A percentile compares a stretch with the other conserved stretches of the same genome.
phyloP scores from a whole-genome alignment of 1,284 basidiomycete genomes.

The Irpex lacteus region DNA sequence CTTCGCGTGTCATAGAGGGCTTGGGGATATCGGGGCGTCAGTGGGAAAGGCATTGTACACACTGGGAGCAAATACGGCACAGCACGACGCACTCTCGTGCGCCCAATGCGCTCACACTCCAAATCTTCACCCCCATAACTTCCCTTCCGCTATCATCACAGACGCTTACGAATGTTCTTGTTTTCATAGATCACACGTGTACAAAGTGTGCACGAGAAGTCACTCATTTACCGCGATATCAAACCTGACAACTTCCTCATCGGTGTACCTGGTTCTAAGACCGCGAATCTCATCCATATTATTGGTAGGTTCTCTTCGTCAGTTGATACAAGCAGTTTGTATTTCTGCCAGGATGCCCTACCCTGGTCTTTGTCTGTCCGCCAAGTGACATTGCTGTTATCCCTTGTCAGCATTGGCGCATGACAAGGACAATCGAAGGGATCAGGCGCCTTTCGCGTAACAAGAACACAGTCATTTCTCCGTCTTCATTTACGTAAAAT shows the following conservation, averaged over 20 bases:
- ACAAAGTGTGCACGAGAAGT: constrained; percentile 96
- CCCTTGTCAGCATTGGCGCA: neutral
- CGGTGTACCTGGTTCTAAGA: constrained; percentile 87
- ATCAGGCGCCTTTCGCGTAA: neutral
- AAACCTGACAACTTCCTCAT: constrained; percentile 98
- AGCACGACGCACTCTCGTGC: neutral
- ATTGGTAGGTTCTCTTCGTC: constrained; percentile 36
- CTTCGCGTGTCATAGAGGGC: constrained; percentile 1
- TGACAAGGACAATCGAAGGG: neutral
- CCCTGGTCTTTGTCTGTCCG: neutral
- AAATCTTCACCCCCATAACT: neutral
- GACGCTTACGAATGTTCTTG: neutral
- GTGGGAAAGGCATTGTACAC: neutral
- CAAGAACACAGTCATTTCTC: neutral
- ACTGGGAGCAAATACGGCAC: neutral
- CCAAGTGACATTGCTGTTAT: neutral
- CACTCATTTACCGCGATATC: constrained; percentile 96
- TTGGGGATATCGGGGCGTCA: neutral
- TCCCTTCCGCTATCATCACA: neutral
- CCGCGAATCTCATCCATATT: constrained; percentile 48
- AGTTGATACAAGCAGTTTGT: neutral
- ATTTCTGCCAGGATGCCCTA: neutral
- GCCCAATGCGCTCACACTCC: neutral
- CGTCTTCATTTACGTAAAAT: neutral
- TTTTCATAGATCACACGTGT: constrained; percentile 75